These are phyloP conservation scores for Hericium alpestre DNA, from an alignment of 768 basidiomycete genomes.

Conservation along the genomic window DNA sequence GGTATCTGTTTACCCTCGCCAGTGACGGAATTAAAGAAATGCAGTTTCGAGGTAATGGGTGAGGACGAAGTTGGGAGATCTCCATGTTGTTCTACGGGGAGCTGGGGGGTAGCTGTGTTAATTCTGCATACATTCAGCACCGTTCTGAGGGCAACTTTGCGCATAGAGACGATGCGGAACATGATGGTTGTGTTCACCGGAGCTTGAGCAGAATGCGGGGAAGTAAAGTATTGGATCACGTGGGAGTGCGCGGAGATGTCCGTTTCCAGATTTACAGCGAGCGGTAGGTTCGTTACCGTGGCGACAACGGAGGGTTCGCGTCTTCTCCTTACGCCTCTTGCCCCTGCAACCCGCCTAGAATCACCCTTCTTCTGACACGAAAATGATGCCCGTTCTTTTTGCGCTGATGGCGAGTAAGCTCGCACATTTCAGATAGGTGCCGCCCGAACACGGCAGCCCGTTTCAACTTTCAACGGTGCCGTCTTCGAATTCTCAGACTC, in stretches of 20 bases:
- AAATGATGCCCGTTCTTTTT: background rate
- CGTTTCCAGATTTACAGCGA: background rate
- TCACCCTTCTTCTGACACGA: background rate
- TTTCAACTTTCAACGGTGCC: too few species aligned
- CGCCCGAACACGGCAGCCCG: too few species aligned
- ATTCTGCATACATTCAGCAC: slow-evolving; percentile 9
- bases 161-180: slow-evolving; percentile 8
- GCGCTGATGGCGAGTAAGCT: background rate
- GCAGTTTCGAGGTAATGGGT: slow-evolving; percentile 56
- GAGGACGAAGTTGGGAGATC: slow-evolving; percentile 37
- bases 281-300: background rate
- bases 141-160: background rate
- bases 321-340: background rate
- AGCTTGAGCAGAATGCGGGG: slow-evolving; percentile 12
- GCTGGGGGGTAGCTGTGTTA: slow-evolving; percentile 10
- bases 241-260: too few species aligned
- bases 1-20: slow-evolving; percentile 58
- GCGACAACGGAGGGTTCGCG: background rate
- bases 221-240: background rate
- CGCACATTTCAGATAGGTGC: background rate
- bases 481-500: too few species aligned
- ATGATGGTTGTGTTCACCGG: slow-evolving; percentile 3
- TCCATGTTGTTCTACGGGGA: slow-evolving; percentile 18
- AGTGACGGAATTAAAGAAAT: slow-evolving; percentile 75
- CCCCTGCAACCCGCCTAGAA: background rate